Conservation (phyloP, 2,329 filamentous ascomycete species). For the Calonectria montana region DNA sequence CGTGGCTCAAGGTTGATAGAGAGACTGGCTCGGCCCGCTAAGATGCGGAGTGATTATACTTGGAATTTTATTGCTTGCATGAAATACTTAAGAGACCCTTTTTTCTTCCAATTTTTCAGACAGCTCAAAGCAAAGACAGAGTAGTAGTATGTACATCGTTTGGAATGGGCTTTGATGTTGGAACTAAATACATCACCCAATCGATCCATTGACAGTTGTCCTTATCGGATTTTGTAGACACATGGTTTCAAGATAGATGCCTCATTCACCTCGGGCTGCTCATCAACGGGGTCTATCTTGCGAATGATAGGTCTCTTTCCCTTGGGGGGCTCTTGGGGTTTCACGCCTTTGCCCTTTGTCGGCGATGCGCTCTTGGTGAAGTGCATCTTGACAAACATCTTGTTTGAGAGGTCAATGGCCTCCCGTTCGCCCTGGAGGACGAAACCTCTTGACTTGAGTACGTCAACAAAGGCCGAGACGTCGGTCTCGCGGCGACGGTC, state of each 20-base stretch:
- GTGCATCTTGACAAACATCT: constrained; percentile 98
- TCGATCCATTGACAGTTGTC: background rate
- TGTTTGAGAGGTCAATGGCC: constrained; percentile 86
- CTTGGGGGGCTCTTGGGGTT: constrained; percentile 66
- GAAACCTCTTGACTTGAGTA: constrained; percentile 84
- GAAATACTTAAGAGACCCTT: constrained; percentile 23
- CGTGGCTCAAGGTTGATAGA: constrained; percentile 33
- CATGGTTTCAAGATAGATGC: constrained; percentile 85
- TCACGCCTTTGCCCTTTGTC: constrained; percentile 78
- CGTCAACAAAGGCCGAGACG: constrained; percentile 86
- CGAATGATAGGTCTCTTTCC: constrained; percentile 66
- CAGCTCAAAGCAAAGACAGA: constrained; percentile 28
- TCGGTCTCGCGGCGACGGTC: constrained; percentile 80
- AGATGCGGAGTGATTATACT: constrained; percentile 23
- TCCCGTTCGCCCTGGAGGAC: constrained; percentile 75
- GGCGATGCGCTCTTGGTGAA: constrained; percentile 88
- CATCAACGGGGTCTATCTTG: constrained; percentile 64
- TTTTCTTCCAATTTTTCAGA: constrained; percentile 5
- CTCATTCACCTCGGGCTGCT: constrained; percentile 73
- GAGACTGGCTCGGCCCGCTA: constrained; percentile 30
- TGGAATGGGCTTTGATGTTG: constrained; percentile 30
- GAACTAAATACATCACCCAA: constrained; percentile 21
- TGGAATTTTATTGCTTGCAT: constrained; percentile 23
- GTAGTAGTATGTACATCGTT: constrained; percentile 26
- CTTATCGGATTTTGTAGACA: constrained; percentile 88